Conservation (phyloP, 1,139 yeast species). For the Pichia sp. region DNA sequence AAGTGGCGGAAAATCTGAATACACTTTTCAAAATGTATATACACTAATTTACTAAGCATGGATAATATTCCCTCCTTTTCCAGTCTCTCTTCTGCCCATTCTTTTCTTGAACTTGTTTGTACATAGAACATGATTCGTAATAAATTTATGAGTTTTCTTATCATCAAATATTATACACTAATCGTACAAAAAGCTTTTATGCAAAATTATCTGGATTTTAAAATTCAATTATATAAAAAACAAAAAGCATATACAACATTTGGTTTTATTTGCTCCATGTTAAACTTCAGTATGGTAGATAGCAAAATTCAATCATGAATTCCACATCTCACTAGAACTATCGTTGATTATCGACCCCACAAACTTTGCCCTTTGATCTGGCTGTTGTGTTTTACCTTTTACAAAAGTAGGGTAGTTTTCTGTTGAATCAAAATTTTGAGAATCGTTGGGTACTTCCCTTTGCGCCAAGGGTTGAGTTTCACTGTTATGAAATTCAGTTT, state of each 20-base stretch:
- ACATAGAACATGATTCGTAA: neutral
- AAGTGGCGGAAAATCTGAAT: neutral
- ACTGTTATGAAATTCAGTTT: neutral
- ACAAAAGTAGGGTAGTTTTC: conserved; percentile 8
- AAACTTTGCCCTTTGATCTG: neutral
- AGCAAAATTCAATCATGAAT: neutral
- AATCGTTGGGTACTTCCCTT: conserved; percentile 10
- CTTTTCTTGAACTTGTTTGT: neutral
- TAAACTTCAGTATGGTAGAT: neutral
- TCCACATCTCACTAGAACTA: conserved; percentile 5
- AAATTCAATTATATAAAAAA: neutral
- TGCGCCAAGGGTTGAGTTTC: neutral
- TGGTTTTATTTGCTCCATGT: neutral
- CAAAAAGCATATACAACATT: neutral
- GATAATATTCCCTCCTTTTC: neutral
- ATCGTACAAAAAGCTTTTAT: neutral
- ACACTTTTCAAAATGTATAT: neutral
- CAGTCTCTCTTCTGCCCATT: neutral
- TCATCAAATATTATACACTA: neutral
- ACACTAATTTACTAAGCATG: conserved; percentile 7
- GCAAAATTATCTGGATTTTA: neutral
- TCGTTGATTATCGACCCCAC: neutral
- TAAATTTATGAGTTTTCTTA: neutral
- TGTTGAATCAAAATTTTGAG: conserved; percentile 9
- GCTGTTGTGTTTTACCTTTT: neutral